Conservation (phyloP, 495 filamentous ascomycete species). For the Zalerion maritima region DNA sequence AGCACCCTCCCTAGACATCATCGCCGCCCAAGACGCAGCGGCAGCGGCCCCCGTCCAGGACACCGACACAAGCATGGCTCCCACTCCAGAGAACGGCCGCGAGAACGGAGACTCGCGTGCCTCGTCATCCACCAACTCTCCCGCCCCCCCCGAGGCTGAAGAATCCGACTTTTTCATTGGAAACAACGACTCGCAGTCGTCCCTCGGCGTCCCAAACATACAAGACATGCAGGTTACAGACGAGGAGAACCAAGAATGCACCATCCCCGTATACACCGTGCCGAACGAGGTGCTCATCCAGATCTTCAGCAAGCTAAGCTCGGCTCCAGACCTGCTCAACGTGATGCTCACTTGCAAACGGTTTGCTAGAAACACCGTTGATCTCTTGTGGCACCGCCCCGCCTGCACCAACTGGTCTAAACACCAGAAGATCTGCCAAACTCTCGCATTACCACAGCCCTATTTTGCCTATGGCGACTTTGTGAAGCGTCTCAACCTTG, state of each 20-base stretch:
- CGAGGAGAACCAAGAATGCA: slow-evolving; percentile 40
- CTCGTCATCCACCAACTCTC: slow-evolving; percentile 72
- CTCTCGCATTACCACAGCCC: slow-evolving; percentile 50
- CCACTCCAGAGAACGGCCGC: no score
- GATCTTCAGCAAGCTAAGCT: slow-evolving; percentile 73
- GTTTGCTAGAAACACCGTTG: slow-evolving; percentile 88
- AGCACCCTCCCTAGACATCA: no score
- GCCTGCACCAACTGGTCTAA: slow-evolving; percentile 74
- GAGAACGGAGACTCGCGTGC: slow-evolving; percentile 17
- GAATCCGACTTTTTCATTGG: slow-evolving; percentile 86
- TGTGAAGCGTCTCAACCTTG: slow-evolving; percentile 81
- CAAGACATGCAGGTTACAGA: slow-evolving; percentile 52
- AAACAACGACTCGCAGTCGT: slow-evolving; percentile 81
- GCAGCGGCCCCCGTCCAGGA: no score
- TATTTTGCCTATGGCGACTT: slow-evolving; percentile 79
- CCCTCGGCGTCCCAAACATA: slow-evolving; percentile 62
- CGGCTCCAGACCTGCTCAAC: slow-evolving; percentile 58
- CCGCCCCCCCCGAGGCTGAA: slow-evolving; percentile 61
- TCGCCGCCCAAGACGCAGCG: no score
- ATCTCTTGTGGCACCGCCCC: slow-evolving; percentile 88
- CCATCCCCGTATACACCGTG: slow-evolving; percentile 64
- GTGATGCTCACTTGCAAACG: slow-evolving; percentile 86
- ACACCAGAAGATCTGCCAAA: slow-evolving; percentile 59
- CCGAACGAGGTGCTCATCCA: slow-evolving; percentile 90
- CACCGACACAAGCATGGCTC: no score